Base-by-base conservation (phyloP, 495 filamentous ascomycete genomes). In the Daldinia bambusicola region DNA sequence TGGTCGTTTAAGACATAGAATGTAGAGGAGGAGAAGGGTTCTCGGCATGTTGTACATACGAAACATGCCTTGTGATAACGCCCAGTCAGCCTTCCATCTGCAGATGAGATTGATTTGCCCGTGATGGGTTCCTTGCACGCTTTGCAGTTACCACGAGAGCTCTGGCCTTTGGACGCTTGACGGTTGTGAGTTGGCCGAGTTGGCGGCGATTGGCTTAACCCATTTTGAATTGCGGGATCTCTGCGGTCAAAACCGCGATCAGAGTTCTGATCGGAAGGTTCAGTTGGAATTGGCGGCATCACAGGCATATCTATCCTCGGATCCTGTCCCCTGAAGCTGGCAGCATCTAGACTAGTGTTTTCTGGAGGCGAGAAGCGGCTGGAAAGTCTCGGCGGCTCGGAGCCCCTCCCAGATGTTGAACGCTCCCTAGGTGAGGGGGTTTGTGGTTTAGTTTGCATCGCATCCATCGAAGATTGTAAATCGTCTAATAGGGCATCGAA, bases 51-150 rank as follows among this genome's bases (percentile, higher is more conserved):
- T 3, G 87, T 88, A 83, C 95, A 99, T 4, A 95, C 92, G 77
- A 99, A 98, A 75, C 95, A 99, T 13, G 89, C 85, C 71, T 94
- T 94, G 79, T 99, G 95, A 74, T 97, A 99, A 38, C 93, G 89
- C 0, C 95, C 95, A 2, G 94, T 97, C 4, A 99, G 85, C 50
- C 95, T 91, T 20, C 96, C 96, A 69, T 98, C 95, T 1, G 94
- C 94, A 13, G 92, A 95, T 31, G 94, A 95, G 52, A 99, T 89
- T 0, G 94, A 97, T 77, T 97, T 98, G 18, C 95, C 95, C 48
- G 86, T 86, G 74, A 99, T 99, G 7, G 82, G 79, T 62, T 90
- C 84, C 31, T 86, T 83, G 77, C 95, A 99, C 2, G 92, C 93
- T 60, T 93, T 90, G 79, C 95, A 99, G 53, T 86, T 88, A 7